Evolutionary conservation across 176 grass and related monocot species (phyloP), one percentile per base, ranked within the genome.

Genomic region (Sorghum bicolor): DNA sequence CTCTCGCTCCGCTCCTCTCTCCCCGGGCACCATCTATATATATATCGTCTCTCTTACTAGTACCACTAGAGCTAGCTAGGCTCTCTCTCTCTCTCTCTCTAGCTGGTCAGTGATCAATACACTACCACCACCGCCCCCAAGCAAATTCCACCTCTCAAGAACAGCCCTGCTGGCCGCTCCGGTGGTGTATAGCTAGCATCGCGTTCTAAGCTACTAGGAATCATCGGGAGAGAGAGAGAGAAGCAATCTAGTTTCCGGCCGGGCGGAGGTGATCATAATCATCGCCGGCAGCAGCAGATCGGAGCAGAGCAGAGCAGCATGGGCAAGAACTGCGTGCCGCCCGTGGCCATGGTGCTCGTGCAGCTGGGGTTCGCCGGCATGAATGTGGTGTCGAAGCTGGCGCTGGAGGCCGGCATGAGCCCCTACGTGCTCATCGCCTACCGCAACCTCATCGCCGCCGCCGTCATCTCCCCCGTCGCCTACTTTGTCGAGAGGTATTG

Each of bases 391-490:
- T 98, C 96, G 12, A 98, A 98, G 82, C 77, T 98, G n/a, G 96
- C 96, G 39, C 74, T 98, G 75, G 92, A 95, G 84, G 85, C 83
- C 8, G 93, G 96, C 86, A 98, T 93, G 93, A 98, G 92, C 80
- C 96, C 96, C 53, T 95, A 86, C 68, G 96, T 98, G 15, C 75
- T 98, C 82, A 98, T 90, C 82, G 85, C 96, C 79, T 98, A 98
- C 87, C 92, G 96, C 13, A 94, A 98, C 89, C 72, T 98, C 85
- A 67, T 95, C 20, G 96, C 96, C 76, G 90, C 89, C 37, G 26
- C 82, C 80, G 88, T 98, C 83, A 86, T 95, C 57, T 79, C 61
- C 36, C 96, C 96, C 44, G 0, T 90, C 30, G 87, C 96, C 76
- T 83, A 83, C 87, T 1, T 82, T 52, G 47, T 98, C 43, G 96